phyloP scores from a whole-genome alignment of 2,329 filamentous ascomycete genomes.

The Alternaria arborescens region DNA sequence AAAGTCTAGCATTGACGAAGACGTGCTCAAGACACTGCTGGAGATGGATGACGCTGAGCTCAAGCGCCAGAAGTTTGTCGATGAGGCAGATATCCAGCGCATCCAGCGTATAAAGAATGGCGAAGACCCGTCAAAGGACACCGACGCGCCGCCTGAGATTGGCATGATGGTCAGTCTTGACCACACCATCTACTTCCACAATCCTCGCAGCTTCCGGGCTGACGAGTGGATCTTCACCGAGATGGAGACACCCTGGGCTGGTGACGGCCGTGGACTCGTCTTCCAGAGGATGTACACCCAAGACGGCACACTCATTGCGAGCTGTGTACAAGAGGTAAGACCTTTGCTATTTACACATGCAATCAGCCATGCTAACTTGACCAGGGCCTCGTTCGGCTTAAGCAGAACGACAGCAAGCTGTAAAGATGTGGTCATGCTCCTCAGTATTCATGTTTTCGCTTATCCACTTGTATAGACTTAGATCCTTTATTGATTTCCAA shows the following conservation, averaged over 20 bases:
- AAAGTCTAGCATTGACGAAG: slow-evolving; percentile 53
- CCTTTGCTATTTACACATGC: too few species aligned
- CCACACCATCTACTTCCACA: slow-evolving; percentile 69
- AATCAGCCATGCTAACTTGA: slow-evolving; percentile 10
- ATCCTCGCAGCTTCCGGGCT: slow-evolving; percentile 58
- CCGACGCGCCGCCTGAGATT: slow-evolving; percentile 63
- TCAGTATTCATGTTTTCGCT: background rate
- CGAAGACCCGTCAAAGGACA: slow-evolving; percentile 56
- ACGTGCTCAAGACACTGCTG: slow-evolving; percentile 56
- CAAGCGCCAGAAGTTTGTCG: slow-evolving; percentile 53
- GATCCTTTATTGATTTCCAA: background rate
- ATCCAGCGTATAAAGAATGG: slow-evolving; percentile 49
- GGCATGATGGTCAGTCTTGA: slow-evolving; percentile 89
- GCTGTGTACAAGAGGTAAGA: slow-evolving; percentile 77
- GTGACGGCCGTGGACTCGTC: slow-evolving; percentile 78
- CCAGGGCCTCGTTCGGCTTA: slow-evolving; percentile 25
- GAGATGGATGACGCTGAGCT: slow-evolving; percentile 56
- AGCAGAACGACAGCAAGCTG: slow-evolving; percentile 25
- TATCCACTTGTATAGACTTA: background rate
- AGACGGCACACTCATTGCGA: slow-evolving; percentile 78
- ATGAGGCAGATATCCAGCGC: slow-evolving; percentile 61
- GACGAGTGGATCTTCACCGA: slow-evolving; percentile 81
- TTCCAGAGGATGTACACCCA: slow-evolving; percentile 75
- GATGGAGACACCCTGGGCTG: slow-evolving; percentile 82
- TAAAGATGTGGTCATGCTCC: background rate